Base-by-base conservation (phyloP, 140 eudicot genomes). In the Cichorium intybus region DNA sequence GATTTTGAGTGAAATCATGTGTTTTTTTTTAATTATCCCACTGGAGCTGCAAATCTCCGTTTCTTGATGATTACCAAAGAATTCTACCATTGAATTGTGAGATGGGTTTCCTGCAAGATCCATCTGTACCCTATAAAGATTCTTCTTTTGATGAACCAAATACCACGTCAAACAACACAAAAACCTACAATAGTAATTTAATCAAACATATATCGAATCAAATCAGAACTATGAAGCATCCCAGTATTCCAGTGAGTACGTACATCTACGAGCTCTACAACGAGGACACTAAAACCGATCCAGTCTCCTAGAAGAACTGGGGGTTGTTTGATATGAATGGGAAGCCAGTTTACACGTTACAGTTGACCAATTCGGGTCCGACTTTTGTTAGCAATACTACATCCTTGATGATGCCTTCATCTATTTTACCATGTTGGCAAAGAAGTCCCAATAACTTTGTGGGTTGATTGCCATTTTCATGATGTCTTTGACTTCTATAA, bases 221-320 rank as follows among this genome's bases (percentile, higher is more conserved):
- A 18, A 83, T 97, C 2, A 97, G 99, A 57, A 93, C 99, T 12
- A 97, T 97, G 3, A 93, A 88, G 23, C 97, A 83, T 66, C 99
- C 99, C 1, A 90, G 95, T 27, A 71, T 85, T 57, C 78, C 93
- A 0, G 83, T 88, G 24, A 83, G 95, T 45, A 93, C 99, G 17
- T 93, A 88, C 83, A 85, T 93, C 18, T 93, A 93, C 39, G 99
- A 88, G 84, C 99, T 93, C 7, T 93, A 93, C 66, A 93, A 93
- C 9, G 99, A 93, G 60, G 99, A 93, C 63, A 64, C 57, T 15
- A 85, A 84, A 49, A 21, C 74, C 5, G 97, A 97, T 35, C 71
- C 88, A 0, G 28, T 79, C 3, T 88, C 99, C 0, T 97, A 85
- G 85, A 85, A 88, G 80, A 93, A 85, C 54, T 93, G 96, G 96